These are phyloP conservation scores for Suillus cothurnatus DNA, from an alignment of 768 basidiomycete species.

Conservation along the genomic window DNA sequence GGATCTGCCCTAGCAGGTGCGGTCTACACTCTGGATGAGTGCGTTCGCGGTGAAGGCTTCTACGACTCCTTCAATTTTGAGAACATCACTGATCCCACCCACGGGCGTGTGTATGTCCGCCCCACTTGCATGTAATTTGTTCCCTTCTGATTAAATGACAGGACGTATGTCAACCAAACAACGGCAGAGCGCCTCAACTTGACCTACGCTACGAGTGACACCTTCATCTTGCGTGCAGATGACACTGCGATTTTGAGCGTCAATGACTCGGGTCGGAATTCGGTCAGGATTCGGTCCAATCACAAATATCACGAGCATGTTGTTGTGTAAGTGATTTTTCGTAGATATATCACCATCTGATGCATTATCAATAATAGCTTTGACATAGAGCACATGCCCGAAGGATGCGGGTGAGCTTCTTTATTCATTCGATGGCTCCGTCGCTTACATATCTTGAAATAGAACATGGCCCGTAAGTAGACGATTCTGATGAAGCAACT, in stretches of 20 bases:
- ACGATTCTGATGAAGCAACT: too few species aligned
- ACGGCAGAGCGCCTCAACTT: slow-evolving; percentile 31
- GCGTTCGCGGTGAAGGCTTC: slow-evolving; percentile 50
- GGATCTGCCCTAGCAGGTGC: slow-evolving; percentile 18
- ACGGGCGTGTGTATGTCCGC: slow-evolving; percentile 61
- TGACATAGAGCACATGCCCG: slow-evolving; percentile 34
- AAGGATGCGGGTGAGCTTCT: slow-evolving; percentile 31
- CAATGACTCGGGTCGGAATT: slow-evolving; percentile 29
- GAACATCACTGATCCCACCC: slow-evolving; percentile 59
- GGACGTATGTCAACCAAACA: slow-evolving; percentile 29
- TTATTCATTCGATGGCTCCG: background rate
- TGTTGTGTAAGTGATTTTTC: slow-evolving; percentile 18
- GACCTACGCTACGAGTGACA: slow-evolving; percentile 28
- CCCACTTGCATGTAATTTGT: background rate
- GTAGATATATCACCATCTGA: background rate
- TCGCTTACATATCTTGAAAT: background rate
- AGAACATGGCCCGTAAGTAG: slow-evolving; percentile 30
- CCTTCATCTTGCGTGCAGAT: slow-evolving; percentile 35
- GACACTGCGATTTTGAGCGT: slow-evolving; percentile 23
- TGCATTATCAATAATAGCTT: slow-evolving; percentile 17
- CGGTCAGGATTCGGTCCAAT: slow-evolving; percentile 30
- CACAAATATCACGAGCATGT: slow-evolving; percentile 20
- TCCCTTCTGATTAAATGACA: slow-evolving; percentile 6
- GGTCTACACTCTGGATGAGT: slow-evolving; percentile 38
- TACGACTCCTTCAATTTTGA: slow-evolving; percentile 50